Percentiles rank a stretch among this genome's conserved stretches.
These are phyloP conservation scores for Posidonia australis DNA, from an alignment of 106 monocot species.

Conservation along the genomic window DNA sequence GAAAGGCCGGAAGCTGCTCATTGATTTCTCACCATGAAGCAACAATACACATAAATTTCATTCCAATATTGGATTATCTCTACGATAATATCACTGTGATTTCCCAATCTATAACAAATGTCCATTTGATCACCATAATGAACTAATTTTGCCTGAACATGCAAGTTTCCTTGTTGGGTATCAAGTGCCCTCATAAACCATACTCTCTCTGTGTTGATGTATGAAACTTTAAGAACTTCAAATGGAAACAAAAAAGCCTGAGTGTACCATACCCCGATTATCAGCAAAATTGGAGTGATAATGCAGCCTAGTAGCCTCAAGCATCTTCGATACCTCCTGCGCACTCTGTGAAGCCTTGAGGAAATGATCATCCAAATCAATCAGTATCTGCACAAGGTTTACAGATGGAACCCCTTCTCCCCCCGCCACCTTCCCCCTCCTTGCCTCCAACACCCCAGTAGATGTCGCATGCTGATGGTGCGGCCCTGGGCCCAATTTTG, in stretches of 20 bases:
- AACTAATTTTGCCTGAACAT: too few species aligned
- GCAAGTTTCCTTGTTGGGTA: too few species aligned
- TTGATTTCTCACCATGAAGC: too few species aligned
- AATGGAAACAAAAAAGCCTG: background rate
- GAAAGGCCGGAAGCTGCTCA: too few species aligned
- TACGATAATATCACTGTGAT: too few species aligned
- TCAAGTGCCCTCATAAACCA: too few species aligned
- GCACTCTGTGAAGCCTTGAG: slow-evolving; percentile 66
- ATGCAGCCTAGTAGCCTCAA: slow-evolving; percentile 79
- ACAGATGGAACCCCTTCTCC: background rate
- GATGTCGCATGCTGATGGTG: slow-evolving; percentile 13
- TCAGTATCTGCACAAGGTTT: slow-evolving; percentile 40
- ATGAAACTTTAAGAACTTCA: too few species aligned
- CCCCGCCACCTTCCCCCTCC: slow-evolving; percentile 21
- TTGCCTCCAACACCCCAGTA: slow-evolving; percentile 10
- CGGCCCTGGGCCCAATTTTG: background rate
- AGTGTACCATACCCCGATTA: slow-evolving; percentile 33
- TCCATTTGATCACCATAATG: too few species aligned
- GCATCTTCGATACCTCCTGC: slow-evolving; percentile 69
- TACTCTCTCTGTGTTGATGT: too few species aligned
- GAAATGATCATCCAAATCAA: slow-evolving; percentile 70
- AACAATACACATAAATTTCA: too few species aligned
- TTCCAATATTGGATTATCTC: too few species aligned
- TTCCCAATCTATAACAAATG: too few species aligned
- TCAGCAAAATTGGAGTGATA: slow-evolving; percentile 94